phyloP scores from a whole-genome alignment of 306 rosid genomes.

The Leucaena leucocephala region DNA sequence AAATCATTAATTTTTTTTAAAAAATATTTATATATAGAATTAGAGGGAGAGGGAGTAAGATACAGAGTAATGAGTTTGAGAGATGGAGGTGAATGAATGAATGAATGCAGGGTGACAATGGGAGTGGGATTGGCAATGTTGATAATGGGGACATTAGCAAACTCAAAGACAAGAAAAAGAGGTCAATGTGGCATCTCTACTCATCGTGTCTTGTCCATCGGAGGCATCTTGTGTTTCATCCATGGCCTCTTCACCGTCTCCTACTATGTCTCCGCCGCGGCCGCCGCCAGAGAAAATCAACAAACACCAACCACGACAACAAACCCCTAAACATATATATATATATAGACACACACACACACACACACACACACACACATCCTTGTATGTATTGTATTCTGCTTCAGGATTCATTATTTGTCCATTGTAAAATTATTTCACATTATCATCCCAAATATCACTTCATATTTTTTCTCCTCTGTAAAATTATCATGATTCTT shows the following conservation, averaged over 20 bases:
- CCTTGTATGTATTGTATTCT: background rate
- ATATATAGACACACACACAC: too few species aligned
- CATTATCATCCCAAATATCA: background rate
- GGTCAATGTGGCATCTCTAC: slow-evolving; percentile 63
- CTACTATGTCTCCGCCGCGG: slow-evolving; percentile 58
- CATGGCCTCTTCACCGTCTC: slow-evolving; percentile 65
- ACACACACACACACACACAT: too few species aligned
- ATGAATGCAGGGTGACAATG: slow-evolving; percentile 54
- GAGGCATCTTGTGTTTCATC: slow-evolving; percentile 81
- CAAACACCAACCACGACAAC: background rate
- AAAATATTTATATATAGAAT: too few species aligned
- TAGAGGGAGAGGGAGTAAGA: too few species aligned
- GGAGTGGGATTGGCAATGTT: slow-evolving; percentile 59
- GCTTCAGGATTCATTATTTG: background rate
- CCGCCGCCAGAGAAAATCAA: slow-evolving; percentile 45
- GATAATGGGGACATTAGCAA: slow-evolving; percentile 57
- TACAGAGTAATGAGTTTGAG: too few species aligned
- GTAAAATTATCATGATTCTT: too few species aligned
- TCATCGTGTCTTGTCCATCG: slow-evolving; percentile 58
- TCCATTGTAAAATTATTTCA: background rate
- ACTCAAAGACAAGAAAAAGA: slow-evolving; percentile 56
- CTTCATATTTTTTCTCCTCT: background rate
- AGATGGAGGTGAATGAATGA: too few species aligned
- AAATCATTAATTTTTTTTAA: too few species aligned
- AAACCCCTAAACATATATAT: background rate